Evolutionary conservation across 257 asterid genomes (phyloP), one percentile per base, ranked within the genome.

Genomic region (Verbascum thapsus): DNA sequence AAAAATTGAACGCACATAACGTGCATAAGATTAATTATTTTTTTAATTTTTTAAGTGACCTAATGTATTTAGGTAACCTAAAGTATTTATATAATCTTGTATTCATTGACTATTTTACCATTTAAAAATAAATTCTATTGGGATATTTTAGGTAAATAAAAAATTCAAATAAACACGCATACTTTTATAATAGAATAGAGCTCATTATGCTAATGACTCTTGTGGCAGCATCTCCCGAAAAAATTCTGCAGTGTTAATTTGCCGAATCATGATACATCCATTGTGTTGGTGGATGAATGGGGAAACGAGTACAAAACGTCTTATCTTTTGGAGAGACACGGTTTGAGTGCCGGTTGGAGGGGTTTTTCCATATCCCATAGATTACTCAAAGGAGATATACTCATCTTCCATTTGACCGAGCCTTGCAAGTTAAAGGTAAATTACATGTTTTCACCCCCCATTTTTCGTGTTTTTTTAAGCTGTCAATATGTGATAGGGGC

Each of bases 341-440:
- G 99, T 17, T 59, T 92, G 38, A 92, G 99, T 69, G 99, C 88
- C 2, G 99, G 99, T 13, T 87, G 99, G 99, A 82, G 99, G 78
- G 88, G 90, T 10, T 89, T 92, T 64, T 78, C 97, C 37, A 54
- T 83, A 35, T 63, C 85, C 3, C 97, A 92, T 67, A 65, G 80
- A 72, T 66, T 92, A 34, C 79, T 77, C 9, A 90, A 87, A 65
- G 99, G 99, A 30, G 99, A 92, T 67, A 63, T 89, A 39, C 55
- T 92, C 55, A 72, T 92, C 52, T 92, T 92, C 71, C 86, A 81
- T 69, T 70, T 92, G 84, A 65, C 68, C 12, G 91, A 54, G 48
- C 91, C 89, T 16, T 89, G 96, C 94, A 92, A 76, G 71, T 61
- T 92, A 10, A 81, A 87, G 96, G 99, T 92, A 22, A 18, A 22